A percentile compares a stretch with the other conserved stretches of the same genome.
Conservation (phyloP, 1,139 yeast genomes). For the Nakaseomyces delphensis region DNA sequence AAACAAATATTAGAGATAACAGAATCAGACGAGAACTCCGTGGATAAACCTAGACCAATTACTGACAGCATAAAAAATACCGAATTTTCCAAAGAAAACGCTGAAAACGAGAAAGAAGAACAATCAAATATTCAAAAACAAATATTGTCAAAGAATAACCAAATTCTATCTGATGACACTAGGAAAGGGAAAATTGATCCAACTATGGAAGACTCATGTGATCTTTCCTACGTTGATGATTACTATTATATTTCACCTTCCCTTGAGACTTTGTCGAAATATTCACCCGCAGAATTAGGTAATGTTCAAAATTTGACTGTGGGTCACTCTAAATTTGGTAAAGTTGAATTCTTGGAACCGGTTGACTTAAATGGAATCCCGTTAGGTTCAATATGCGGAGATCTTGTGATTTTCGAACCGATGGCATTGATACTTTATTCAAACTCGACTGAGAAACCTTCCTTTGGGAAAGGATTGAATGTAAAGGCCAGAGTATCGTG, state of each 20-base stretch:
- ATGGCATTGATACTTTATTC: constrained; percentile 70
- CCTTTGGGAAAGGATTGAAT: constrained; percentile 76
- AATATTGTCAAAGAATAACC: not conserved
- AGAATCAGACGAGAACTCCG: not conserved
- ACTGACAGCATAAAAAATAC: not conserved
- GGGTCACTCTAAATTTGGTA: constrained; percentile 76
- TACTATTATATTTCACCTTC: constrained; percentile 90
- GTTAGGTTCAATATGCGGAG: constrained; percentile 56
- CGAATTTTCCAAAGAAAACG: not conserved
- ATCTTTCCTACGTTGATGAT: constrained; percentile 43
- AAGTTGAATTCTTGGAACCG: constrained; percentile 65
- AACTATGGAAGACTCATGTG: constrained; percentile 12
- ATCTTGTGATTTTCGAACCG: constrained; percentile 50
- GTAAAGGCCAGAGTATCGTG: constrained; percentile 64
- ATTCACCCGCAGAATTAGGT: constrained; percentile 56
- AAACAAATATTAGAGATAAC: not conserved
- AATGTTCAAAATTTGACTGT: constrained; percentile 58
- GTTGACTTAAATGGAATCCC: constrained; percentile 71
- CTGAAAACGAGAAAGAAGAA: not conserved
- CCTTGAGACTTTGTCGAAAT: constrained; percentile 48
- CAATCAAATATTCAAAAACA: not conserved
- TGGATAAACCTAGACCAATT: not conserved
- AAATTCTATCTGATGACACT: not conserved
- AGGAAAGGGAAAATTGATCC: not conserved
- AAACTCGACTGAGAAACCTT: constrained; percentile 52